Conservation (phyloP, 2,329 filamentous ascomycete species). For the Trichoderma polysporum region DNA sequence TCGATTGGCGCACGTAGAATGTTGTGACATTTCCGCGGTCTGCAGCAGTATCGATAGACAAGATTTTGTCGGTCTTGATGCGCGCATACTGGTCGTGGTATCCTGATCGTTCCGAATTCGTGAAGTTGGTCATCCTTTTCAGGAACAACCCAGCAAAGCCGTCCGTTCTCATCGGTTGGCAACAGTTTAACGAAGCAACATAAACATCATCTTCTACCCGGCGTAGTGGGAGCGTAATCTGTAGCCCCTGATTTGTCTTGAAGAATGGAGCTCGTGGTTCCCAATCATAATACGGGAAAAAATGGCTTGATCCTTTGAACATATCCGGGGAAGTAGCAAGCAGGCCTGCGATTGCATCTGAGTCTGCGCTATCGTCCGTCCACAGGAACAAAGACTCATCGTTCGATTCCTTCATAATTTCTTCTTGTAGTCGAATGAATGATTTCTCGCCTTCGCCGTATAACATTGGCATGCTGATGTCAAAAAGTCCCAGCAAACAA, state of each 20-base stretch:
- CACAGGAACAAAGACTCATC: conserved; percentile 30
- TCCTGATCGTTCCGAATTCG: not conserved
- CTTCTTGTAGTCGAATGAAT: conserved; percentile 29
- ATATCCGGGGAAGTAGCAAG: not conserved
- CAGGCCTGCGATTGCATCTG: not conserved
- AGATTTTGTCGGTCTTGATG: not conserved
- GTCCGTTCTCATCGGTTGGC: not conserved
- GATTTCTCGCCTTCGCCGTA: conserved; percentile 30
- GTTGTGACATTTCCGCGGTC: not conserved
- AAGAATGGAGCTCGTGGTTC: not conserved
- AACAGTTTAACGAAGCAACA: not conserved
- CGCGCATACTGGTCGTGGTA: not conserved
- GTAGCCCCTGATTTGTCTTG: not conserved
- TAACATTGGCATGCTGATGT: conserved; percentile 30
- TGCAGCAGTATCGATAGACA: not conserved
- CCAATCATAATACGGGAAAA: not conserved
- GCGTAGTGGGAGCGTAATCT: not conserved
- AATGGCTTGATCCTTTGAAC: not conserved
- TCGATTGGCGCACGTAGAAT: not conserved
- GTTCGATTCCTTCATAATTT: conserved; percentile 25
- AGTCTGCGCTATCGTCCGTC: not conserved
- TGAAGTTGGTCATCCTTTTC: not conserved
- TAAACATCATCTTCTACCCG: not conserved
- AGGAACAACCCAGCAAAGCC: not conserved
- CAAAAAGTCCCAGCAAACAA: conserved; percentile 29